Evolutionary conservation across 768 basidiomycete species (phyloP), one percentile per base, ranked within the genome.

Genomic region (Leccinum broughii): DNA sequence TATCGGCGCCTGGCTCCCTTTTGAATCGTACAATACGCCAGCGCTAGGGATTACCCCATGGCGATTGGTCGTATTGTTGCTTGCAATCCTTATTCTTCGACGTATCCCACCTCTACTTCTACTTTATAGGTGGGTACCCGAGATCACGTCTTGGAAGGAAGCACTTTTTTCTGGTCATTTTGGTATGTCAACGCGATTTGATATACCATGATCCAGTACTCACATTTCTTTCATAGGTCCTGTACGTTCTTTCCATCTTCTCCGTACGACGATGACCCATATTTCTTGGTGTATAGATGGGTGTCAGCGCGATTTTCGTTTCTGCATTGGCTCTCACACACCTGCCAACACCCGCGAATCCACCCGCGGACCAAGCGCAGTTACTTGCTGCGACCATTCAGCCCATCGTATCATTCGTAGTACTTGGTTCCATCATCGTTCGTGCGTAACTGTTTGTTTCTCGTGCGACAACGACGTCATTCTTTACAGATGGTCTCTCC

Each of bases 151-250:
- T 22, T 91, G 93, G 87, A 80, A 83, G 50, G 93, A 98, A 75
- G 95, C 96, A 0, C 63, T 94, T 4, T 97, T 98, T 71, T 85
- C 83, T 5, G 96, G 96, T 3, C 95, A 97, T 78, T 98, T 96
- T 70, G 95, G 89, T 85, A 67, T 14, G 69, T 35, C 14, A 49
- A 75, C 70, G 8, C 13, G 8, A 39, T 39, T 22, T 24, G 0
- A 34, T 54, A 2, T 20, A 58, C 17, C 37, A 50, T 6, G 54
- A 35, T 37, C 30, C 6, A 22, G 28, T 20, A 15, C 58, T 66
- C 41, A 71, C 3, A 0, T 46, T 37, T 48, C 30, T 24, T 55
- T 24, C 26, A 59, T 56, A 85, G 85, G 85, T 49, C 85, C 86
- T 55, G 85, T 85, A 62, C 66, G 84, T 75, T 52, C 39, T 35